A percentile compares a stretch with the other conserved stretches of the same genome.
Evolutionary conservation across 768 basidiomycete species (phyloP).

Genomic region (Amanita polypyramis): DNA sequence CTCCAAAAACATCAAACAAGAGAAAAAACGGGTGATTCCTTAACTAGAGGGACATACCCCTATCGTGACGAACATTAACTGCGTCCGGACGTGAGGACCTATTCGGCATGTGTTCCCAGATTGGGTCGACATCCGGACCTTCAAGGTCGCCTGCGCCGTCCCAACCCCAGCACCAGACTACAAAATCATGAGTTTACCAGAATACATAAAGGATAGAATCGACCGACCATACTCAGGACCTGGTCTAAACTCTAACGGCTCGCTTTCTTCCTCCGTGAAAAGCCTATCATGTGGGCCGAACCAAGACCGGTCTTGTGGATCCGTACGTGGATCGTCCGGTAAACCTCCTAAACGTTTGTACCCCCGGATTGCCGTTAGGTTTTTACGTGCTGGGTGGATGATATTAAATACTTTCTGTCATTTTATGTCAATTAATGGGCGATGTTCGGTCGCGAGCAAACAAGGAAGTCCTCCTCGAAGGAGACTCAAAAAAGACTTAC

Average conservation of each 20-base stretch:
- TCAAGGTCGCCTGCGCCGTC: conserved; percentile 97
- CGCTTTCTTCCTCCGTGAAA: conserved; percentile 82
- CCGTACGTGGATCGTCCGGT: conserved; percentile 90
- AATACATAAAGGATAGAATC: conserved; percentile 1
- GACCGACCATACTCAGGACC: conserved; percentile 83
- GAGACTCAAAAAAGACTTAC: no score
- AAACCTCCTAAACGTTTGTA: conserved; percentile 93
- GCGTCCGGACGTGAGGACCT: conserved; percentile 45
- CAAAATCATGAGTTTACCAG: background rate
- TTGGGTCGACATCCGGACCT: conserved; percentile 94
- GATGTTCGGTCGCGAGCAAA: no score
- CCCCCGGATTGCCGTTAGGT: conserved; percentile 91
- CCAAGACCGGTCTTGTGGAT: conserved; percentile 97
- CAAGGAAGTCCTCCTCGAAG: no score
- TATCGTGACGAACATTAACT: conserved; percentile 63
- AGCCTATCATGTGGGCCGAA: conserved; percentile 95
- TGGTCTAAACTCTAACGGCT: conserved; percentile 61
- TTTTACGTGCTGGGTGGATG: conserved; percentile 83
- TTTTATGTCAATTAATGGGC: background rate
- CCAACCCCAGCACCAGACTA: conserved; percentile 99
- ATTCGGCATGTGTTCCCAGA: conserved; percentile 84
- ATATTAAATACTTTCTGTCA: conserved; percentile 85
- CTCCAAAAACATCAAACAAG: no score
- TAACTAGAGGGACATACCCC: conserved; percentile 23
- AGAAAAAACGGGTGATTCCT: background rate